phyloP scores from a whole-genome alignment of 345 rosid species.

The Acer saccharum region DNA sequence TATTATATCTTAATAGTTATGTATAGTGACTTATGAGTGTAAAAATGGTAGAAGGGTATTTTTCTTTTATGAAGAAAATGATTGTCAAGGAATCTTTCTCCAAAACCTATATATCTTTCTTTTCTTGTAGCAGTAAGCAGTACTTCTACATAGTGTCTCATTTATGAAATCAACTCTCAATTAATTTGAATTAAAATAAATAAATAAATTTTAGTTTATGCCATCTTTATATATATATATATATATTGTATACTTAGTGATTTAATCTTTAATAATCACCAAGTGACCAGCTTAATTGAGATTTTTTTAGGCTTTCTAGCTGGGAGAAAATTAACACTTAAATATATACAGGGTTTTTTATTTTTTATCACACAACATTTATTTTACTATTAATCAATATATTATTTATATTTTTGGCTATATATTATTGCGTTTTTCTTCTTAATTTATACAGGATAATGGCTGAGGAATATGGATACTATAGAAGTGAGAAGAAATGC shows the following conservation, averaged over 20 bases:
- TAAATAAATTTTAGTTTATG: too few relatives aligned
- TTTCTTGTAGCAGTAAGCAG: not conserved
- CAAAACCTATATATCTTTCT: not conserved
- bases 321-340: too few relatives aligned
- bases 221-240: not conserved
- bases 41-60: not conserved
- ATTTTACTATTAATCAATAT: too few relatives aligned
- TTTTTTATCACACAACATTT: too few relatives aligned
- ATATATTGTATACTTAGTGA: not conserved
- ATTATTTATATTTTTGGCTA: not conserved
- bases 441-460: constrained; percentile 37
- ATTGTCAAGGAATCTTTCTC: constrained; percentile 13
- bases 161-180: not conserved
- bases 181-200: not conserved
- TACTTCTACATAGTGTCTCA: not conserved
- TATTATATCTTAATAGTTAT: not conserved
- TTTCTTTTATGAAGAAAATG: constrained; percentile 4
- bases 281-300: not conserved
- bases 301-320: too few relatives aligned
- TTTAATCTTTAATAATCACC: constrained; percentile 11
- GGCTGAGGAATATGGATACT: constrained; percentile 59
- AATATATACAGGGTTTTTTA: too few relatives aligned
- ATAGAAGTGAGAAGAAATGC: constrained; percentile 62
- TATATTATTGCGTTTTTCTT: not conserved
- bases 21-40: not conserved